Conservation (phyloP, 1,284 basidiomycete species). For the Cerioporus squamosus region DNA sequence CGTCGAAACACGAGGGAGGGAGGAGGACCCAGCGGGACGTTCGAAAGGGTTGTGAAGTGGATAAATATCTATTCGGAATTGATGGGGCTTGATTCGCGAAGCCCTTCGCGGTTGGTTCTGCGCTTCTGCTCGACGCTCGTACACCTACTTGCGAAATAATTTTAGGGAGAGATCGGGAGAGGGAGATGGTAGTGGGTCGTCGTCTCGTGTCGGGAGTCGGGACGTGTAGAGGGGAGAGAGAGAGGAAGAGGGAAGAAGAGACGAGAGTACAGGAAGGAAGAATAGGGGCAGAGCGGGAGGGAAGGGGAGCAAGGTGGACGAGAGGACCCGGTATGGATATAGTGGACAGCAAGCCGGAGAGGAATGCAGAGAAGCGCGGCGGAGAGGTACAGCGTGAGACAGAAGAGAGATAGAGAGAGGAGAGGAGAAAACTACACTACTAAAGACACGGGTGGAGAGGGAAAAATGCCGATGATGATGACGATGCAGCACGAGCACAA, state of each 20-base stretch:
- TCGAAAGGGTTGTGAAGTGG: conserved; percentile 9
- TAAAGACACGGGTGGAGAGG: neutral
- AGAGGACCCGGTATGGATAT: conserved; percentile 26
- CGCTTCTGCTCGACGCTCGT: conserved; percentile 27
- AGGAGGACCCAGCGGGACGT: neutral
- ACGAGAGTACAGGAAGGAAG: conserved; percentile 4
- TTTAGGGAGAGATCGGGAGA: conserved; percentile 19
- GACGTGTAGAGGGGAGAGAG: too few relatives aligned
- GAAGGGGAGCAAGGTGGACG: conserved; percentile 1
- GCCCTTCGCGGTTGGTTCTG: conserved; percentile 45
- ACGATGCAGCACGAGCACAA: conserved; percentile 20
- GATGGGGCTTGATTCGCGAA: conserved; percentile 49
- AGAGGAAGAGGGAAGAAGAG: neutral
- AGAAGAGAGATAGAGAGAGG: conserved; percentile 2
- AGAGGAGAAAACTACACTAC: conserved; percentile 1
- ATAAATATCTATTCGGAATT: conserved; percentile 34
- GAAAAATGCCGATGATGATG: conserved; percentile 13
- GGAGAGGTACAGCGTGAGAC: conserved; percentile 20
- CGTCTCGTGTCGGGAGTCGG: neutral
- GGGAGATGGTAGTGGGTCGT: neutral
- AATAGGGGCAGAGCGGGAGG: conserved; percentile 5
- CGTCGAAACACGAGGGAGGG: neutral
- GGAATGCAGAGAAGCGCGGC: conserved; percentile 9
- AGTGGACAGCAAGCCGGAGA: conserved; percentile 14
- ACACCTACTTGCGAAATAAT: conserved; percentile 28